Conservation (phyloP, 768 basidiomycete genomes). For the Lanmaoa rubissima region DNA sequence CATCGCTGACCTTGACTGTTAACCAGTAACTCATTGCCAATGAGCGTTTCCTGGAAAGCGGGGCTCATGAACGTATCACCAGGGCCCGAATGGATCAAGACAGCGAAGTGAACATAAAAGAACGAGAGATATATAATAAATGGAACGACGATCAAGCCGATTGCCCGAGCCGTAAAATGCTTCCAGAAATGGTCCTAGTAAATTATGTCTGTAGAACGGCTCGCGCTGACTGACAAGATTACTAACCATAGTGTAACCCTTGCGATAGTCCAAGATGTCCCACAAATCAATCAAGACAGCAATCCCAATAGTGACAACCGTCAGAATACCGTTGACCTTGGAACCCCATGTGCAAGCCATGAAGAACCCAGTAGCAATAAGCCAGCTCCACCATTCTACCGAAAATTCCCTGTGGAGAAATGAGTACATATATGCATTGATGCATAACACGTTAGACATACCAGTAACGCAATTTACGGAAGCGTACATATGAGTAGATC, state of each 20-base stretch:
- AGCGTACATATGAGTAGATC: constrained; percentile 89
- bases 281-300: constrained; percentile 94
- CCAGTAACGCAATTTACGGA: constrained; percentile 91
- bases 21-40: constrained; percentile 87
- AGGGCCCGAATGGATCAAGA: constrained; percentile 85
- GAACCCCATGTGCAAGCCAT: constrained; percentile 97
- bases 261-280: constrained; percentile 85
- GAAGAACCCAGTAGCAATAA: constrained; percentile 83
- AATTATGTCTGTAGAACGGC: background rate
- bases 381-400: constrained; percentile 92
- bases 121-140: constrained; percentile 88
- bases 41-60: constrained; percentile 93
- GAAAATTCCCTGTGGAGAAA: constrained; percentile 69
- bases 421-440: background rate
- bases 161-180: constrained; percentile 83
- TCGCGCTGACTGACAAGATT: background rate
- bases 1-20: constrained; percentile 77
- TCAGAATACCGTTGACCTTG: constrained; percentile 95
- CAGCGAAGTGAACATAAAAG: constrained; percentile 93
- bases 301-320: constrained; percentile 83
- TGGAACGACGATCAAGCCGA: constrained; percentile 87
- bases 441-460: constrained; percentile 34
- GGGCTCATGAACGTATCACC: constrained; percentile 98
- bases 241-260: constrained; percentile 74
- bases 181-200: constrained; percentile 80